phyloP scores from a whole-genome alignment of 352 stramenopile species.

The Blastocystis sp. region DNA sequence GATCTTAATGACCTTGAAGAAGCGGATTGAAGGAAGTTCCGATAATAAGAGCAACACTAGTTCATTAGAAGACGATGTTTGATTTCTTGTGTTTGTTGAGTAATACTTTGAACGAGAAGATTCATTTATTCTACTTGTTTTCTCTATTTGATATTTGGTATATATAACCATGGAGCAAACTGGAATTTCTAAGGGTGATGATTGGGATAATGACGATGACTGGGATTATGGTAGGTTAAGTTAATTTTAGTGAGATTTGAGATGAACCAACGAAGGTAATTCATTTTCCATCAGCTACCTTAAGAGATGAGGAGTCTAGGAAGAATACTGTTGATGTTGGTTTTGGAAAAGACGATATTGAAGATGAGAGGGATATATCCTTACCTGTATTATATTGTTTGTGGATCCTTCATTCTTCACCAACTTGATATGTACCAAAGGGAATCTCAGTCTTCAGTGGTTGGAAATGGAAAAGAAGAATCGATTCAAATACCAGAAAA shows the following conservation, averaged over 20 bases:
- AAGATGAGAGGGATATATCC: slow-evolving; percentile 12
- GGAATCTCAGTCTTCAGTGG: background rate
- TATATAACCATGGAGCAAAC: background rate
- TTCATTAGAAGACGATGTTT: slow-evolving; percentile 21
- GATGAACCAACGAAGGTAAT: slow-evolving; percentile 8
- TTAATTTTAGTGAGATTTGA: background rate
- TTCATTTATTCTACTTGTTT: background rate
- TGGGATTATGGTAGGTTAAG: slow-evolving; percentile 38
- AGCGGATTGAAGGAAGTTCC: background rate
- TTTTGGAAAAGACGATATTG: background rate
- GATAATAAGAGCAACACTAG: background rate
- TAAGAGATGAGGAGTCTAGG: background rate
- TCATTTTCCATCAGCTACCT: background rate
- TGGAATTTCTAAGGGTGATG: background rate
- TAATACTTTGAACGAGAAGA: background rate
- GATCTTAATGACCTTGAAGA: slow-evolving; percentile 8
- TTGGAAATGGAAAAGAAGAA: background rate
- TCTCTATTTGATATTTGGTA: background rate
- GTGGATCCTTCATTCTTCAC: slow-evolving; percentile 6
- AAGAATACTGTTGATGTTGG: background rate
- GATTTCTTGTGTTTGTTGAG: background rate
- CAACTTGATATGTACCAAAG: background rate
- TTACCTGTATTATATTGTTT: background rate
- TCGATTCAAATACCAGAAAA: background rate
- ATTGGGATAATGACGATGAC: slow-evolving; percentile 19